Evolutionary conservation across 23 red algal species (phyloP).

Genomic region (Cyanidioschyzon merolae): DNA sequence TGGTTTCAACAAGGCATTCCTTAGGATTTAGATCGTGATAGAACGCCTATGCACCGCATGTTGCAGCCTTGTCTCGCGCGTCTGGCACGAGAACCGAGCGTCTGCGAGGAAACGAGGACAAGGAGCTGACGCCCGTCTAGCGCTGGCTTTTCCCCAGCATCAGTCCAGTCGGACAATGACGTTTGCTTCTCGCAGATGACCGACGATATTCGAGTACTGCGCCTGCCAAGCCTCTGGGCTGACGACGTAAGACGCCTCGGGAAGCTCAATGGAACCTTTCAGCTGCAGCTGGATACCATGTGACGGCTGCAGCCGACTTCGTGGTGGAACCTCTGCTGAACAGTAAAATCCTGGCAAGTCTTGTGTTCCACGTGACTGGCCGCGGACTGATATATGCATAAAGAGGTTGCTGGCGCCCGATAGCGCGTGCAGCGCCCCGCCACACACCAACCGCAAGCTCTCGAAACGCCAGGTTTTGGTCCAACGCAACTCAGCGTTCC

Average conservation of each 20-base stretch:
- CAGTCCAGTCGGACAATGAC: neutral
- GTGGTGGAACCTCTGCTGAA: neutral
- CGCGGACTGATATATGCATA: neutral
- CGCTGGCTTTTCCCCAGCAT: too few relatives aligned
- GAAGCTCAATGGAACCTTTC: constrained; percentile 12
- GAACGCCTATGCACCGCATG: too few relatives aligned
- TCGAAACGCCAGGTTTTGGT: neutral
- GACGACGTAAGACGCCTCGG: neutral
- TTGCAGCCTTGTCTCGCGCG: too few relatives aligned
- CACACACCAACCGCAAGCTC: neutral
- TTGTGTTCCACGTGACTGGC: neutral
- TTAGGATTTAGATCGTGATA: too few relatives aligned
- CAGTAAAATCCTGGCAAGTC: neutral
- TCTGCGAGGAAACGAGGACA: too few relatives aligned
- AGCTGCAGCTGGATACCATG: neutral
- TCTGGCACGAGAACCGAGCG: too few relatives aligned
- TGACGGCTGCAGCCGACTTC: neutral
- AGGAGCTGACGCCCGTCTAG: too few relatives aligned
- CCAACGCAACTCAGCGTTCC: neutral
- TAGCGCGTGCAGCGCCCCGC: neutral
- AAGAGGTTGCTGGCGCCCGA: neutral
- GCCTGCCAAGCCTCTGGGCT: neutral
- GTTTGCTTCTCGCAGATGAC: neutral
- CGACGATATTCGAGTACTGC: neutral
- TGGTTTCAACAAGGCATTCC: too few relatives aligned